Evolutionary conservation across 2,329 filamentous ascomycete species (phyloP), one percentile per base, ranked within the genome.

Genomic region (Colletotrichum plurivorum): DNA sequence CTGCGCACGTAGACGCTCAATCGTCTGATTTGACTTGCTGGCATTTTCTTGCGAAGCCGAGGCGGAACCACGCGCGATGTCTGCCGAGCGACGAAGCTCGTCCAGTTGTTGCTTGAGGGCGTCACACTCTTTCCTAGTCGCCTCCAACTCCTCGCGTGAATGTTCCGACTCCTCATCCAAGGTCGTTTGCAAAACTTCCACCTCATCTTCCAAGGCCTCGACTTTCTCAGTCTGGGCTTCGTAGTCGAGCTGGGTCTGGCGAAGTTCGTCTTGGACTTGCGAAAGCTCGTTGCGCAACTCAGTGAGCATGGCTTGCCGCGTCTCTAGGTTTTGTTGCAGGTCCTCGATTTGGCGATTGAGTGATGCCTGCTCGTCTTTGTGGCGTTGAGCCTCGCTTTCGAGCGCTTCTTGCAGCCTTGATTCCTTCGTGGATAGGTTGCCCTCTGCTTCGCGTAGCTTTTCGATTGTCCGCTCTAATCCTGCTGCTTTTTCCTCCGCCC

Each of bases 281-380:
- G 91, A 88, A 4, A 94, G 81, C 74, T 95, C 92, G 60, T 85
- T 86, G 60, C 91, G 88, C 27, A 92, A 83, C 57, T 88, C 87
- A 18, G 92, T 92, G 6, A 94, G 79, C 51, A 89, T 84, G n/a
- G 86, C 82, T 75, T 92, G 89, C 71, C 92, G 89, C 31, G 88
- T 84, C 64, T 92, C 87, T 13, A 96, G 84, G 67, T 94, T 93
- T 55, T 89, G 87, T 74, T 92, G 91, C 10, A 96, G 84, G 58
- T 92, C 91, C 54, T 92, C 88, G 59, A 97, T 89, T 77, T 96
- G 93, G n/a, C 88, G 86, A 70, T 84, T 88, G 58, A 97, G 83
- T 8, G 90, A 81, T 12, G 88, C 88, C 76, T 95, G 92, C 74
- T 95, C 92, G 63, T 87, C 89, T 71, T 87, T 86, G 75, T 96